Evolutionary conservation across 2,329 filamentous ascomycete species (phyloP).

Genomic region (Colletotrichum acutatum): DNA sequence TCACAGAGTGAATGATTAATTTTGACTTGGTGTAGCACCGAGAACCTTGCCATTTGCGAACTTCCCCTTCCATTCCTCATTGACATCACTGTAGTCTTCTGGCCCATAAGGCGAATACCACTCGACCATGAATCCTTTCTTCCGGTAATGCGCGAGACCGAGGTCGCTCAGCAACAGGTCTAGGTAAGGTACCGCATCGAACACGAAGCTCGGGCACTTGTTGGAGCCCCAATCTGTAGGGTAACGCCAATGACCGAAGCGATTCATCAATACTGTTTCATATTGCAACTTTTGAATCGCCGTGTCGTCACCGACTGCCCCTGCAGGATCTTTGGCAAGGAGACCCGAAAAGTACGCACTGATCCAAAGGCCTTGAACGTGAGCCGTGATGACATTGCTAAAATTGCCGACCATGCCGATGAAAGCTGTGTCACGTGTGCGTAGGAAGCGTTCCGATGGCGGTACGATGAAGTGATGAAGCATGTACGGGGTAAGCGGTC

Average conservation of each 20-base stretch:
- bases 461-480: constrained; percentile 61
- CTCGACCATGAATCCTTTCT: constrained; percentile 62
- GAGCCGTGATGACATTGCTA: constrained; percentile 52
- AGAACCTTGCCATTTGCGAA: neutral
- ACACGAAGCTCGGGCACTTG: constrained; percentile 75
- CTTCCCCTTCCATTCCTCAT: constrained; percentile 59
- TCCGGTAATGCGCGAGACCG: constrained; percentile 67
- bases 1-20: neutral
- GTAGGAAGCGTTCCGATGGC: constrained; percentile 48
- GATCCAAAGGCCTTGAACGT: constrained; percentile 70
- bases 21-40: neutral
- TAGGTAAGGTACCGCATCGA: constrained; percentile 79
- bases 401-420: constrained; percentile 57
- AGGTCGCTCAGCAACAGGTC: constrained; percentile 76
- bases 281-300: constrained; percentile 54
- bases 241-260: constrained; percentile 79
- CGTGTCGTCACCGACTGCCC: constrained; percentile 8
- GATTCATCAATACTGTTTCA: constrained; percentile 71
- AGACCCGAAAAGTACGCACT: constrained; percentile 67
- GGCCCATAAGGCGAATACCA: constrained; percentile 67
- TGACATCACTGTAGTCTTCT: constrained; percentile 65
- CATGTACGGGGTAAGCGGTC: constrained; percentile 50
- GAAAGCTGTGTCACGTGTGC: constrained; percentile 56
- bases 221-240: constrained; percentile 70
- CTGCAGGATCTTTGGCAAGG: constrained; percentile 31